A percentile compares a stretch with the other conserved stretches of the same genome.
Conservation (phyloP, 139 green algal genomes). For the Tetraselmis chui region DNA sequence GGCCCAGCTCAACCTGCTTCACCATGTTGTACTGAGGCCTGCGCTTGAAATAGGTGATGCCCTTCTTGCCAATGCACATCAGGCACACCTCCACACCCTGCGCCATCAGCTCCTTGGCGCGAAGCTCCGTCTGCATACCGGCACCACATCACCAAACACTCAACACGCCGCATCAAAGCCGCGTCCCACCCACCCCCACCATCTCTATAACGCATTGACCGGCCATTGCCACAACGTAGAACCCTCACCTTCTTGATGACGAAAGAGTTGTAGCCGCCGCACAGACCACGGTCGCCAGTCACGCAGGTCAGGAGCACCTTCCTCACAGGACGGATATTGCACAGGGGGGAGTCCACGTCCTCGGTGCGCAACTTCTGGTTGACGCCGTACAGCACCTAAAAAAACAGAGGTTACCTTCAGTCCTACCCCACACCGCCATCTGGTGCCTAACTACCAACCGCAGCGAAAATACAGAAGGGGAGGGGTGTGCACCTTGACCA, state of each 20-base stretch:
- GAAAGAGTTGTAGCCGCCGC: constrained; percentile 98
- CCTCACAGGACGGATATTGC: constrained; percentile 88
- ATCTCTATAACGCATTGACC: no score
- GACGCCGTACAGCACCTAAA: constrained; percentile 90
- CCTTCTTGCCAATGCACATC: constrained; percentile 91
- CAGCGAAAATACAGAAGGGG: no score
- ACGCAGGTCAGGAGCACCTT: constrained; percentile 79
- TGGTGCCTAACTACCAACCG: no score
- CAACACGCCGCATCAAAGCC: no score
- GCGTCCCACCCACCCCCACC: no score
- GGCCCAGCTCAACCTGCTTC: constrained; percentile 71
- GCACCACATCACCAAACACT: no score
- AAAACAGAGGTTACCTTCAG: background rate
- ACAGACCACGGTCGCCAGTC: constrained; percentile 96
- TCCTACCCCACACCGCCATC: no score
- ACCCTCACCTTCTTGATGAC: constrained; percentile 83
- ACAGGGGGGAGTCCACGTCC: constrained; percentile 96
- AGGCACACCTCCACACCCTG: constrained; percentile 80
- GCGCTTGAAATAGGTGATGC: constrained; percentile 82
- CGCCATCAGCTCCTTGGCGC: constrained; percentile 71
- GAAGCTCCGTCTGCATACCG: constrained; percentile 68
- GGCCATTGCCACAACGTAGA: no score
- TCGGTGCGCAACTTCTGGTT: constrained; percentile 91
- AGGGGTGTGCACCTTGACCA: constrained; percentile 83
- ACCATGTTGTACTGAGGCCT: constrained; percentile 76